phyloP scores from a whole-genome alignment of 1,284 basidiomycete genomes.

The Thelephora terrestris region DNA sequence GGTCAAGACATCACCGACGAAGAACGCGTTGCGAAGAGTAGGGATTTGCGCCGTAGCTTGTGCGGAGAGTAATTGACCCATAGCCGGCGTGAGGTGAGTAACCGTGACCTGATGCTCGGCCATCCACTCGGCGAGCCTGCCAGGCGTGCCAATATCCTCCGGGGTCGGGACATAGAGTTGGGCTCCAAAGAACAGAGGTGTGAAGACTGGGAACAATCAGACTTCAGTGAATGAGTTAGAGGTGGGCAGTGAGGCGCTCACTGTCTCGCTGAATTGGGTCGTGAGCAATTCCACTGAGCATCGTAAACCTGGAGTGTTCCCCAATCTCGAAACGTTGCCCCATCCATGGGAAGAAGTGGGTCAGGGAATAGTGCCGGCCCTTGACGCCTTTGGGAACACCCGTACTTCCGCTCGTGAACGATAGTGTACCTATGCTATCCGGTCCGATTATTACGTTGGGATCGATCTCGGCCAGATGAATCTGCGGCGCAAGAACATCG shows the following conservation, averaged over 20 bases:
- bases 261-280: conserved; percentile 99
- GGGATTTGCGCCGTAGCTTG: conserved; percentile 90
- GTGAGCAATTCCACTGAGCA: conserved; percentile 98
- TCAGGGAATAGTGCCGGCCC: conserved; percentile 92
- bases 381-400: conserved; percentile 98
- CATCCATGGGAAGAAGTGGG: conserved; percentile 99
- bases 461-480: conserved; percentile 53
- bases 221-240: neutral
- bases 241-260: conserved; percentile 32
- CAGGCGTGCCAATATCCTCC: conserved; percentile 96
- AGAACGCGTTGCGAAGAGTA: conserved; percentile 86
- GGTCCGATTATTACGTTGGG: conserved; percentile 85
- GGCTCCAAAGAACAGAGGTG: conserved; percentile 96
- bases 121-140: conserved; percentile 98
- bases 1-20: conserved; percentile 98
- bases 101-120: conserved; percentile 82
- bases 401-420: conserved; percentile 96
- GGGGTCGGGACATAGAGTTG: conserved; percentile 93
- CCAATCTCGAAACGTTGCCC: conserved; percentile 76
- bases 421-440: conserved; percentile 90
- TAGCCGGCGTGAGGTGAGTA: conserved; percentile 96
- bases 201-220: conserved; percentile 66
- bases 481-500: conserved; percentile 46
- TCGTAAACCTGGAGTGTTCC: conserved; percentile 83
- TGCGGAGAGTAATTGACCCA: conserved; percentile 97